Conservation (phyloP, 2,329 filamentous ascomycete genomes). For the Cladosporium colombiae region DNA sequence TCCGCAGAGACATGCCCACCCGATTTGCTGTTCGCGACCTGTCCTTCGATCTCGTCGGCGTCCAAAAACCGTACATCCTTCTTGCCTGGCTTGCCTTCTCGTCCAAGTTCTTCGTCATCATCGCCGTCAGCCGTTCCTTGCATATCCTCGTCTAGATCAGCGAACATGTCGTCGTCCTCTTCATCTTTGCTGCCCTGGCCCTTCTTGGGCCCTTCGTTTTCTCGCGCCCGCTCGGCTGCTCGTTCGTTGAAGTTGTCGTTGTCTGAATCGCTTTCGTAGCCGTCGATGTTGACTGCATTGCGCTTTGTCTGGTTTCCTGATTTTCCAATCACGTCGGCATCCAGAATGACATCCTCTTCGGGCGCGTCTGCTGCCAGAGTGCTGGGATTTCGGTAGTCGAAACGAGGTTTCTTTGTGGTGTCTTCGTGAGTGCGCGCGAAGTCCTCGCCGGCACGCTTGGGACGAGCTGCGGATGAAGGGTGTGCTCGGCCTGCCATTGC, state of each 20-base stretch:
- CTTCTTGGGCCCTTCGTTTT: slow-evolving; percentile 34
- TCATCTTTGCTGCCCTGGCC: slow-evolving; percentile 57
- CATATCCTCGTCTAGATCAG: slow-evolving; percentile 61
- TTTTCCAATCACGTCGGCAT: slow-evolving; percentile 87
- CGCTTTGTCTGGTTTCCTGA: slow-evolving; percentile 75
- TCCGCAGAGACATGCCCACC: slow-evolving; percentile 66
- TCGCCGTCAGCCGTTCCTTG: slow-evolving; percentile 47
- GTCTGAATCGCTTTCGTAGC: slow-evolving; percentile 90
- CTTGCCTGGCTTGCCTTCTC: slow-evolving; percentile 61
- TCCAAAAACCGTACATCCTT: slow-evolving; percentile 63
- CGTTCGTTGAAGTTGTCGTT: slow-evolving; percentile 85
- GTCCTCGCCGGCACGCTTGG: slow-evolving; percentile 80
- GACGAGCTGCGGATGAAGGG: slow-evolving; percentile 51
- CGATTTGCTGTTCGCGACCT: slow-evolving; percentile 71
- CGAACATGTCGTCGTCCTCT: slow-evolving; percentile 81
- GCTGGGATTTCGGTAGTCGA: slow-evolving; percentile 92
- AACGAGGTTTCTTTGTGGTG: slow-evolving; percentile 78
- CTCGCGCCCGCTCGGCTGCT: slow-evolving; percentile 50
- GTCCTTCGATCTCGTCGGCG: slow-evolving; percentile 71
- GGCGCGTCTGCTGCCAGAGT: slow-evolving; percentile 80
- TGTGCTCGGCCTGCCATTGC: slow-evolving; percentile 18
- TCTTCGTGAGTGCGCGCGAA: slow-evolving; percentile 74
- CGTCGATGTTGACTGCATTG: slow-evolving; percentile 92
- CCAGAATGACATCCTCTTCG: slow-evolving; percentile 74
- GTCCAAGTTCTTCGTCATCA: slow-evolving; percentile 54